A percentile compares a stretch with the other conserved stretches of the same genome.
phyloP scores from a whole-genome alignment of 2,329 filamentous ascomycete genomes.

The Diaporthe sp. region DNA sequence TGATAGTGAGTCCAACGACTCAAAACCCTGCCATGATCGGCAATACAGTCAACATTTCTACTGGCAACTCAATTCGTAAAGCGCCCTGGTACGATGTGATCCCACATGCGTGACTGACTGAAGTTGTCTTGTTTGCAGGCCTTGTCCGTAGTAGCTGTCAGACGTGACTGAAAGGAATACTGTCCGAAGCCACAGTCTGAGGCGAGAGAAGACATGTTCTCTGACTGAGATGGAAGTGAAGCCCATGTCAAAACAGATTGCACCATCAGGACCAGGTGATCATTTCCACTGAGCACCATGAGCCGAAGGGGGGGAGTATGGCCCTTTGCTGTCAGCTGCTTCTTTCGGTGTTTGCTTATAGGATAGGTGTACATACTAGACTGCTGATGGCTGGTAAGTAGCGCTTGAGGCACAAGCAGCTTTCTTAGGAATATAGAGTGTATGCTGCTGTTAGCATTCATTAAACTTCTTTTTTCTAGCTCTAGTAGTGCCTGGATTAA shows the following conservation, averaged over 20 bases:
- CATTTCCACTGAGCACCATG: not conserved
- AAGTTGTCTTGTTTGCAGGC: not conserved
- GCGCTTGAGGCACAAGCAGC: too few relatives aligned
- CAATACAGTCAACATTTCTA: constrained; percentile 32
- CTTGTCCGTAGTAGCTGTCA: not conserved
- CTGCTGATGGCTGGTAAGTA: too few relatives aligned
- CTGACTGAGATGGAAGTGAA: not conserved
- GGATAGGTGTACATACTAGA: not conserved
- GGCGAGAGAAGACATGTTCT: not conserved
- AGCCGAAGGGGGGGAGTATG: too few relatives aligned
- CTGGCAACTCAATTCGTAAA: constrained; percentile 11
- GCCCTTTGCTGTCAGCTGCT: not conserved
- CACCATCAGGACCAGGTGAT: not conserved
- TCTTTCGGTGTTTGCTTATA: not conserved
- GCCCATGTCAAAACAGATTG: not conserved
- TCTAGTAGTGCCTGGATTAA: not conserved
- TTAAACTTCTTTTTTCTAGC: too few relatives aligned
- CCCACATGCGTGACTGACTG: not conserved
- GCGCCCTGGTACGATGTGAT: constrained; percentile 9
- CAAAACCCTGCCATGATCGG: constrained; percentile 26
- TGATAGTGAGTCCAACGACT: constrained; percentile 33
- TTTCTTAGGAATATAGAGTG: too few relatives aligned
- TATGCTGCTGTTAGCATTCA: too few relatives aligned
- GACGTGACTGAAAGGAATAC: not conserved
- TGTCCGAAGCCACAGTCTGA: not conserved